Evolutionary conservation across 805 yeast genomes (phyloP), one percentile per base, ranked within the genome.

Genomic region (Kregervanrija pseudodelftensis): DNA sequence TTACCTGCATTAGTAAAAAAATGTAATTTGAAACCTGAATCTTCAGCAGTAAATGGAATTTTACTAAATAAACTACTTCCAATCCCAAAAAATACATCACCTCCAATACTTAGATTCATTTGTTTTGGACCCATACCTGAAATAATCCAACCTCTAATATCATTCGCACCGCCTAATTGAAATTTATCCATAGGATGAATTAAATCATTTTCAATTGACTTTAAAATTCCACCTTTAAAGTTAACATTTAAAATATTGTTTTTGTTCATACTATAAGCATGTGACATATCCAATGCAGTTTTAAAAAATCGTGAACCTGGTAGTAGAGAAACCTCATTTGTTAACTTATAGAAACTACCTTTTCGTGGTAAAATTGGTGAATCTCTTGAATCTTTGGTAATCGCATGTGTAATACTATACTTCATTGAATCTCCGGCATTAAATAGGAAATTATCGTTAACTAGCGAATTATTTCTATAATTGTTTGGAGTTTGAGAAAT

Each of bases 91-190:
- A 70, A 76, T 4, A 69, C 53, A 52, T 76, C 78, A 11, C 81
- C 82, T 5, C 82, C 82, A 34, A 74, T 56, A 3, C 77, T 65
- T 30, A 74, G 59, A 30, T 70, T 71, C 61, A 65, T 67, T 41
- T 69, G 68, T 50, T 75, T 77, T 2, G 82, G 82, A 0, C 82
- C 82, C 37, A 77, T 51, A 1, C 81, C 80, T 37, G 76, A 70
- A 47, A 75, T 54, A 10, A 63, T 57, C 51, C 76, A 77, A 1
- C 80, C 73, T 37, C 82, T 64, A 8, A 77, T 69, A 49, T 77
- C 82, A 50, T 76, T 77, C 11, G 82, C 76, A 2, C 82, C 82
- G n/a, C 82, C 82, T 3, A 71, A 61, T 52, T 69, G 74, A 46
- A 76, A 77, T 39, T 78, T 61, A 56, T 77, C 82, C 62, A 77